Percentiles rank a stretch among this genome's conserved stretches.
Conservation (phyloP, 192 early-diverging fungal genomes). For the Backusella tarrabulga region DNA sequence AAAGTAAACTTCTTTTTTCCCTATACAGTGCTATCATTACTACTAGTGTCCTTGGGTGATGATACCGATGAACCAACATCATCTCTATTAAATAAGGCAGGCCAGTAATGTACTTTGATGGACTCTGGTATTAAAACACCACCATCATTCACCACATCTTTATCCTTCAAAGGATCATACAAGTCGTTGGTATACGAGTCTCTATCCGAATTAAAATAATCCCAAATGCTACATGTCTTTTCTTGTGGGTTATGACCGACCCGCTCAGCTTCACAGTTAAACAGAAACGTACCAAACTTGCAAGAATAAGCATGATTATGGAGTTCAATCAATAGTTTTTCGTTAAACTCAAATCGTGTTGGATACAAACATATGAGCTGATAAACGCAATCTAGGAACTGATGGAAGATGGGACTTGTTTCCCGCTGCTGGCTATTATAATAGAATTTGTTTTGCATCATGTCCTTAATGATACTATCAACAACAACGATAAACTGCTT, state of each 20-base stretch:
- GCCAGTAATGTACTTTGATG: slow-evolving; percentile 70
- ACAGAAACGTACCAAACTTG: slow-evolving; percentile 95
- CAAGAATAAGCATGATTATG: slow-evolving; percentile 87
- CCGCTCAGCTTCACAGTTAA: slow-evolving; percentile 85
- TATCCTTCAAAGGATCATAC: slow-evolving; percentile 52
- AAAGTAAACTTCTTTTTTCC: not conserved
- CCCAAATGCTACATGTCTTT: slow-evolving; percentile 67
- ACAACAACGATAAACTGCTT: slow-evolving; percentile 41
- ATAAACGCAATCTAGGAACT: slow-evolving; percentile 96
- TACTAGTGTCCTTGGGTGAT: not conserved
- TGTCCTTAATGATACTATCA: slow-evolving; percentile 52
- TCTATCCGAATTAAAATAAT: slow-evolving; percentile 62
- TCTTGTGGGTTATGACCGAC: slow-evolving; percentile 36
- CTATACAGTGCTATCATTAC: not conserved
- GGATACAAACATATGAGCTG: slow-evolving; percentile 89
- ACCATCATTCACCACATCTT: slow-evolving; percentile 42
- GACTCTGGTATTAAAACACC: slow-evolving; percentile 69
- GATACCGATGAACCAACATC: slow-evolving; percentile 31
- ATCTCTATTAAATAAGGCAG: slow-evolving; percentile 60
- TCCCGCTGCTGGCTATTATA: slow-evolving; percentile 66
- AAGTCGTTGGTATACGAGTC: slow-evolving; percentile 56
- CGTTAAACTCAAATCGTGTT: slow-evolving; percentile 90
- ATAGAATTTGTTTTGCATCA: slow-evolving; percentile 56
- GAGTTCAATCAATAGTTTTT: slow-evolving; percentile 76
- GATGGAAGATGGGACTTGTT: slow-evolving; percentile 94